phyloP scores from a whole-genome alignment of 192 early-diverging fungal genomes.

The Fimicolochytrium jonesii region DNA sequence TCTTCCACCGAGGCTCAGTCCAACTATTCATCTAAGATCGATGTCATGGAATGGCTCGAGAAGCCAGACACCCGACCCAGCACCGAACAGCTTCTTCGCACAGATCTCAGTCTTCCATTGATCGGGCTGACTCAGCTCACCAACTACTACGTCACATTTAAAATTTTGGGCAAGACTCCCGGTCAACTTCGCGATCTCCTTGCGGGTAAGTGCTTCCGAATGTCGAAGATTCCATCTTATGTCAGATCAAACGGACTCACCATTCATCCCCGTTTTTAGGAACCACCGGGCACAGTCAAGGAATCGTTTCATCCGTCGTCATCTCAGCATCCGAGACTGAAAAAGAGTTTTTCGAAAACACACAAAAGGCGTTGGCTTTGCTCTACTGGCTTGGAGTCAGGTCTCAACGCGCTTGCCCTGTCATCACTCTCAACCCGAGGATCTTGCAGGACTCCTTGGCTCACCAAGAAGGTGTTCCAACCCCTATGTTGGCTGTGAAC shows the following conservation, averaged over 20 bases:
- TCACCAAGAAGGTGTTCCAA: constrained; percentile 87
- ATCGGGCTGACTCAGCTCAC: constrained; percentile 89
- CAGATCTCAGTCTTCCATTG: constrained; percentile 78
- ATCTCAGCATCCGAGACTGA: constrained; percentile 75
- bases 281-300: constrained; percentile 88
- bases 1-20: constrained; percentile 28
- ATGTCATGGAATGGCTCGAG: constrained; percentile 81
- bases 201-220: constrained; percentile 35
- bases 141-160: constrained; percentile 82
- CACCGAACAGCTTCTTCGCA: constrained; percentile 72
- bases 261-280: too few relatives aligned
- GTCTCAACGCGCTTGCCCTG: constrained; percentile 72
- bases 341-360: constrained; percentile 70
- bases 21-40: constrained; percentile 45
- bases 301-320: constrained; percentile 78
- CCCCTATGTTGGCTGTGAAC: constrained; percentile 87
- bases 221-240: too few relatives aligned
- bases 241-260: too few relatives aligned
- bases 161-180: constrained; percentile 47
- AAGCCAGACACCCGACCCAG: constrained; percentile 73
- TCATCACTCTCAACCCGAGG: constrained; percentile 76
- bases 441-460: constrained; percentile 85
- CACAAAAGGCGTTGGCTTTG: constrained; percentile 74
- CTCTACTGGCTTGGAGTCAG: constrained; percentile 80
- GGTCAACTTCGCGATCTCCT: constrained; percentile 44